A percentile compares a stretch with the other conserved stretches of the same genome.
phyloP scores from a whole-genome alignment of 2,329 filamentous ascomycete species.

The Nemania sp. region DNA sequence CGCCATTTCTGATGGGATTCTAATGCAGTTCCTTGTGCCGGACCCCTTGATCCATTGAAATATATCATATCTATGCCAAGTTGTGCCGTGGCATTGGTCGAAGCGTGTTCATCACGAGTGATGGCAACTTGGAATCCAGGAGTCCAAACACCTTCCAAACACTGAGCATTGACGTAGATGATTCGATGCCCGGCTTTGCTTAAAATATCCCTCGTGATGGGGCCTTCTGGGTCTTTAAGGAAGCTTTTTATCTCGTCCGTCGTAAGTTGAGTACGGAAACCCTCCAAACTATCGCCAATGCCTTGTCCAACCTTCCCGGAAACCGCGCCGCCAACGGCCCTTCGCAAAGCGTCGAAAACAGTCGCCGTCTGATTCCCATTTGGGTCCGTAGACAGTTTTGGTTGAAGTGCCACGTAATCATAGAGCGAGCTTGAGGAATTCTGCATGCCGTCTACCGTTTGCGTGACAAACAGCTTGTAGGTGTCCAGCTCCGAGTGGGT shows the following conservation, averaged over 20 bases:
- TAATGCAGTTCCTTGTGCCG: not conserved
- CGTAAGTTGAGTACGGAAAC: not conserved
- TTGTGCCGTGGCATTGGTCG: not conserved
- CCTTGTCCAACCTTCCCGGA: not conserved
- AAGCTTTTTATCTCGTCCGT: not conserved
- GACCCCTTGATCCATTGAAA: not conserved
- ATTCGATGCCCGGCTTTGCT: not conserved
- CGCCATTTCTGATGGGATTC: not conserved
- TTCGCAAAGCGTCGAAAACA: not conserved
- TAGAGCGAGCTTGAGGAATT: not conserved
- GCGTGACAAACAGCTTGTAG: not conserved
- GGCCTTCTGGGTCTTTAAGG: not conserved
- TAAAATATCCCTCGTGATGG: not conserved
- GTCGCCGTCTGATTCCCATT: not conserved
- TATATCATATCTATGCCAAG: not conserved
- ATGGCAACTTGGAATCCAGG: not conserved
- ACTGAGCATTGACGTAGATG: not conserved
- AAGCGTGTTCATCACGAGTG: not conserved
- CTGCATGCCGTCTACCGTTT: not conserved
- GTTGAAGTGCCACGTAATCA: not conserved
- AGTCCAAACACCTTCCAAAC: not conserved
- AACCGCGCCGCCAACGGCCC: not conserved
- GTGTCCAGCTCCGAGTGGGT: not conserved
- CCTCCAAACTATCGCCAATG: not conserved
- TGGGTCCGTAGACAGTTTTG: not conserved